phyloP scores from a whole-genome alignment of 306 rosid genomes.

The Quercus rubra region DNA sequence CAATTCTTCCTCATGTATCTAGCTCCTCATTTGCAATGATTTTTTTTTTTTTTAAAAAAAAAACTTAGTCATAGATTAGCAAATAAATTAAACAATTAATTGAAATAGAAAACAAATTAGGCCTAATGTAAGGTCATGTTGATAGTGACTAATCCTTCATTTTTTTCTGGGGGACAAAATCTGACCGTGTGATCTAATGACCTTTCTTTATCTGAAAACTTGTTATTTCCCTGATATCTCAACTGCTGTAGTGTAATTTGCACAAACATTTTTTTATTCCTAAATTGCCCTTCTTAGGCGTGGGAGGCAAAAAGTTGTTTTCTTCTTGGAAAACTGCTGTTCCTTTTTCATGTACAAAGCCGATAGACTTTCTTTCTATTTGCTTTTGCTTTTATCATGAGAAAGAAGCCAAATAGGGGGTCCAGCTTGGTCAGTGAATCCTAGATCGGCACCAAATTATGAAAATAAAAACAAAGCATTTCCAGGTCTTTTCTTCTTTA shows the following conservation, averaged over 20 bases:
- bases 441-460: neutral
- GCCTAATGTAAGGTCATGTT: slow-evolving; percentile 27
- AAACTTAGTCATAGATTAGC: neutral
- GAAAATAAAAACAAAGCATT: neutral
- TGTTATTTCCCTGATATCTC: neutral
- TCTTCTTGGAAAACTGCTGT: slow-evolving; percentile 22
- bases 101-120: neutral
- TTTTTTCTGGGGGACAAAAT: slow-evolving; percentile 23
- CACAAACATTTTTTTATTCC: neutral
- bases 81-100: neutral
- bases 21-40: neutral
- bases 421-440: slow-evolving; percentile 22
- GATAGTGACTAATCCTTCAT: slow-evolving; percentile 47
- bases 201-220: slow-evolving; percentile 17
- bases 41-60: neutral
- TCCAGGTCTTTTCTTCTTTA: neutral
- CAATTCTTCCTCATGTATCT: slow-evolving; percentile 5
- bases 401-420: slow-evolving; percentile 7
- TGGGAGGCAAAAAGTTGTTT: slow-evolving; percentile 48
- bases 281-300: slow-evolving; percentile 43
- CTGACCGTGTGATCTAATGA: slow-evolving; percentile 35
- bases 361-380: slow-evolving; percentile 26
- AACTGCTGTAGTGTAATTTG: neutral
- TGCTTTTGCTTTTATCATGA: slow-evolving; percentile 25
- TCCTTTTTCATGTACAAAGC: slow-evolving; percentile 36